Conservation (phyloP, 169 alveolate genomes). For the Plasmodium vivax region DNA sequence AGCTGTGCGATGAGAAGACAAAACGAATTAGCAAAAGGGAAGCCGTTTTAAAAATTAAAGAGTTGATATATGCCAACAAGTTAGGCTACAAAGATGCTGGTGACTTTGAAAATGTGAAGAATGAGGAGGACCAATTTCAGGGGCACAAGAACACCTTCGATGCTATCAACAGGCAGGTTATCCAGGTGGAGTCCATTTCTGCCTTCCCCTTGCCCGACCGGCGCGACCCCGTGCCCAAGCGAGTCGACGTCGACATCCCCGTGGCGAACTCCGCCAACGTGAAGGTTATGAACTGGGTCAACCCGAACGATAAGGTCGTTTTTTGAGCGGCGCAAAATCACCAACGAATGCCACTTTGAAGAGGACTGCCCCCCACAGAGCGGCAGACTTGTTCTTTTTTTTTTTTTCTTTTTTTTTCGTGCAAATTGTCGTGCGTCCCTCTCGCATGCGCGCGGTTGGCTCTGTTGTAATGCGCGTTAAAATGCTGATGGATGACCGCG, state of each 20-base stretch:
- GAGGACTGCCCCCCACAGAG: background rate
- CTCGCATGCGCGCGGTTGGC: background rate
- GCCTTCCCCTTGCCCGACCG: slow-evolving; percentile 82
- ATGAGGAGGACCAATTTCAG: slow-evolving; percentile 77
- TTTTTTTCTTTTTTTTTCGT: background rate
- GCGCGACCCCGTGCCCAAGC: slow-evolving; percentile 90
- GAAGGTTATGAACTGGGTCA: slow-evolving; percentile 91
- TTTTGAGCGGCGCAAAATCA: slow-evolving; percentile 58
- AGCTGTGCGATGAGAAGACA: slow-evolving; percentile 67
- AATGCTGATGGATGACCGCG: background rate
- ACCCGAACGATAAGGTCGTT: slow-evolving; percentile 89
- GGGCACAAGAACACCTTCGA: slow-evolving; percentile 81
- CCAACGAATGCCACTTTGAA: background rate
- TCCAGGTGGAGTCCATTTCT: slow-evolving; percentile 83
- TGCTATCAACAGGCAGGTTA: slow-evolving; percentile 82
- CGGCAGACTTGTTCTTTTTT: slow-evolving; percentile 7
- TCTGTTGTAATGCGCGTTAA: background rate
- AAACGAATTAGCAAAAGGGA: slow-evolving; percentile 74
- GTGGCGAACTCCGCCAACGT: slow-evolving; percentile 83
- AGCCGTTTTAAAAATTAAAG: slow-evolving; percentile 58
- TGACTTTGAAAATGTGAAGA: slow-evolving; percentile 79
- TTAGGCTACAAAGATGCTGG: slow-evolving; percentile 79
- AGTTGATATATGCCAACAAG: slow-evolving; percentile 70
- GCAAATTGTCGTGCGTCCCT: background rate
- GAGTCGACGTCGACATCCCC: slow-evolving; percentile 90